These are phyloP conservation scores for Eimeria necatrix DNA, from an alignment of 169 alveolate genomes.

Conservation along the genomic window DNA sequence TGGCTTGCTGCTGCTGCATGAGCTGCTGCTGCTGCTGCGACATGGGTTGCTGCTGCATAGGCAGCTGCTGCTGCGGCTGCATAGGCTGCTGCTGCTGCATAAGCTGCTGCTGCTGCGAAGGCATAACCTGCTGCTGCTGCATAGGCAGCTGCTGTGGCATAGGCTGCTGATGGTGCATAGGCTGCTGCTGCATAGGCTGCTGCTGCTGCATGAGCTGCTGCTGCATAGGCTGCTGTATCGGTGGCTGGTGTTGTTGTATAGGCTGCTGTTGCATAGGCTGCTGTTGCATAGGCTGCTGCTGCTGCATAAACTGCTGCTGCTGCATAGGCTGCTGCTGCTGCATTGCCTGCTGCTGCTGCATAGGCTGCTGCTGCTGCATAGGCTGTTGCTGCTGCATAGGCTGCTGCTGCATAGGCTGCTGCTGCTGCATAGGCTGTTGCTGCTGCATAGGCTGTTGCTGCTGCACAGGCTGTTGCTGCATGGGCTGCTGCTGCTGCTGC, in stretches of 20 bases:
- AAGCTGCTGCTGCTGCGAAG: too few species aligned
- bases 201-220: too few species aligned
- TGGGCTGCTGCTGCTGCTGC: background rate
- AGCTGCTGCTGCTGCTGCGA: slow-evolving; percentile 36
- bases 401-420: slow-evolving; percentile 3
- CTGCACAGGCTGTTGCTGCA: slow-evolving; percentile 23
- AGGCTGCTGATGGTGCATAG: background rate
- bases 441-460: background rate
- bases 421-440: slow-evolving; percentile 23
- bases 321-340: too few species aligned
- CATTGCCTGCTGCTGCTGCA: too few species aligned
- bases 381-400: background rate
- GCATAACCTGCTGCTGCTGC: background rate
- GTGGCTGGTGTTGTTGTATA: too few species aligned
- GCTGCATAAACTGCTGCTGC: too few species aligned
- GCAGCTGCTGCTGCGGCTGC: slow-evolving; percentile 27
- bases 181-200: background rate
- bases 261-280: too few species aligned
- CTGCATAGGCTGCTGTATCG: too few species aligned
- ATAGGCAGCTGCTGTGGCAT: background rate
- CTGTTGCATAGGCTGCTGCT: too few species aligned
- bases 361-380: too few species aligned
- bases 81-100: too few species aligned
- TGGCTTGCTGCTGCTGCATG: slow-evolving; percentile 6
- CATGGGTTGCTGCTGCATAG: background rate